Evolutionary conservation across 345 rosid species (phyloP), one percentile per base, ranked within the genome.

Genomic region (Lepidium sativum): DNA sequence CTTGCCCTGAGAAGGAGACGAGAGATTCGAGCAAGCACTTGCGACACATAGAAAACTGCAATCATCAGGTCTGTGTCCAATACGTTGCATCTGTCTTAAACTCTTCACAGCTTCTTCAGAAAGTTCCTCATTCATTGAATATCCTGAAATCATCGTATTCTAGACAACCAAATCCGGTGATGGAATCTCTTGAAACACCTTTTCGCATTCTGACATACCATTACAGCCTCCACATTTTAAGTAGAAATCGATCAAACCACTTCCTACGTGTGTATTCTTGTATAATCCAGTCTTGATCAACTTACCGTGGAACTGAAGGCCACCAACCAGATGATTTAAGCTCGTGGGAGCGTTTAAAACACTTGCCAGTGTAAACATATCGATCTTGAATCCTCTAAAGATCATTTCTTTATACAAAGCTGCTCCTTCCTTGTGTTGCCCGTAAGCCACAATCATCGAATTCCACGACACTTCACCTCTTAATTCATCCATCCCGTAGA

Each of bases 401-500:
- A 74, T 70, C 87, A 89, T 87, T 67, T 82, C 85, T 76, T 77
- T 84, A 77, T 78, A 87, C 80, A 92, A 74, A 27, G 33, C 79
- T 6, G 44, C 63, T 42, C 97, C 98, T 67, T 84, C 80, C 50
- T 79, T 73, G 15, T 92, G 91, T 78, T 89, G 97, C 71, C 94
- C 97, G 59, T 75, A 82, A 9, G 87, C 94, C 62, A 87, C 98
- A 54, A 89, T 84, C 94, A 89, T 87, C 27, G 97, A 83, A 63
- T 92, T 92, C 98, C 98, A 89, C 1, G 98, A 84, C 75, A 92
- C 97, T 67, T 79, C 88, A 73, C 89, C 89, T 71, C 80, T 82
- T 13, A 69, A 60, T 37, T 72, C 80, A 35, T 77, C 87, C 89
- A 87, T 80, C 72, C 72, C 85, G 45, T 66, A 57, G 47, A 92